These are phyloP conservation scores for Beauveria brongniartii DNA, from an alignment of 2,329 filamentous ascomycete species.

Conservation along the genomic window DNA sequence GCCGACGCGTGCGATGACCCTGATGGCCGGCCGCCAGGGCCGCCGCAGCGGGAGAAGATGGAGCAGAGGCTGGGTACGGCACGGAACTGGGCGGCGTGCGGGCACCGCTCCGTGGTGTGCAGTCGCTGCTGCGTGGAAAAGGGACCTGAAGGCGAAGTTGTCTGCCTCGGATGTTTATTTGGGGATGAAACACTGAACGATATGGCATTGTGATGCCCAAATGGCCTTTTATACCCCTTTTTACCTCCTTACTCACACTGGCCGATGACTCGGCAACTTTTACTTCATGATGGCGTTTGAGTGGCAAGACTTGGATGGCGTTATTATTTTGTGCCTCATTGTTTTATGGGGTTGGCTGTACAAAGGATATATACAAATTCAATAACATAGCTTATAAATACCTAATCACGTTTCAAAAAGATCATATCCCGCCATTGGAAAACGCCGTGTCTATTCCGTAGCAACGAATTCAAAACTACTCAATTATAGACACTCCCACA, in stretches of 20 bases:
- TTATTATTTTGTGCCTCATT: not conserved
- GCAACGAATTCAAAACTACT: not conserved
- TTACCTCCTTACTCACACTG: not conserved
- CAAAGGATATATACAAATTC: not conserved
- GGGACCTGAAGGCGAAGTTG: slow-evolving; percentile 55
- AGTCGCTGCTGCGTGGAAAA: slow-evolving; percentile 62
- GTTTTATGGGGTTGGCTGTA: not conserved
- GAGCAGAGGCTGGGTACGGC: slow-evolving; percentile 11
- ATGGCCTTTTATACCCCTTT: not conserved
- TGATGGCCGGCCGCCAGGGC: not conserved
- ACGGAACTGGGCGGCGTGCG: slow-evolving; percentile 30
- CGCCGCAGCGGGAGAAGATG: slow-evolving; percentile 9
- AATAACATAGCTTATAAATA: not conserved
- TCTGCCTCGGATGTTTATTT: slow-evolving; percentile 56
- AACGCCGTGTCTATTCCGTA: slow-evolving; percentile 5
- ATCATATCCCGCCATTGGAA: not conserved
- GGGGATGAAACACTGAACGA: slow-evolving; percentile 26
- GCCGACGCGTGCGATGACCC: slow-evolving; percentile 3
- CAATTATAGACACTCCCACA: slow-evolving; percentile 11
- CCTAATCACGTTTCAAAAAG: not conserved
- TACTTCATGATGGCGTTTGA: slow-evolving; percentile 3
- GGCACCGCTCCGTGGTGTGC: slow-evolving; percentile 50
- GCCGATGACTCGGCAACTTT: not conserved
- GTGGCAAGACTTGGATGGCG: not conserved
- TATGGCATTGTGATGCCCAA: not conserved